Base-by-base conservation (phyloP, 495 filamentous ascomycete species). In the Aspergillus heteromorphus region DNA sequence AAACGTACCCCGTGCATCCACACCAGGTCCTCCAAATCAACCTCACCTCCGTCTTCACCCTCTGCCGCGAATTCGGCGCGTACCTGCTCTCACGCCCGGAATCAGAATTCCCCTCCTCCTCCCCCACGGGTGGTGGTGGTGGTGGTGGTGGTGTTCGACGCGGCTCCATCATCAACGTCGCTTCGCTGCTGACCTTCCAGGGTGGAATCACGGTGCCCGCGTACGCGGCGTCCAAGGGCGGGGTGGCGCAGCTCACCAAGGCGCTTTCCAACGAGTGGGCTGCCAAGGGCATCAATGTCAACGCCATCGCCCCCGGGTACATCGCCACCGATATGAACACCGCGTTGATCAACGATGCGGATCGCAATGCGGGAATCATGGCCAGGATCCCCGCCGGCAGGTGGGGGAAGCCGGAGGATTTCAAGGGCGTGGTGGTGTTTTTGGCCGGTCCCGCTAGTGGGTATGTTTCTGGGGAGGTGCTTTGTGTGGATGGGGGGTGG, bases 311-410 rank as follows among this genome's bases (percentile, higher is more conserved):
- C n/a, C 83, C 83, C 1, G 83, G 83, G 1, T 96, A 96, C 62
- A 87, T 96, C 49, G 88, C 80, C 40, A 96, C 92, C 7, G 91
- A 96, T 48, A 96, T 96, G 92, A 96, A 96, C 16, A 47, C 43
- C 5, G 43, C 89, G 6, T 66, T 97, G 65, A 81, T 95, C 40
- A 79, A 85, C 16, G 86, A 97, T 62, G 59, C 77, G 53, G 78
- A 77, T 52, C 71, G 92, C 48, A 79, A 86, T 55, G 78, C 73
- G 50, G 85, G 85, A 51, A 95, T 97, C 52, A 78, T 86, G 69
- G 87, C 81, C 14, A 74, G 92, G 54, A 96, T 96, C 47, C 92
- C 92, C 7, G 86, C 84, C 0, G 89, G 86, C 2, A 73, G 90
- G 63, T 93, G 90, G 62, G 69, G 66, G 0, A 59, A 50, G 8